These are phyloP conservation scores for Polygonum aviculare DNA, from an alignment of 148 eudicot species.

Conservation along the genomic window DNA sequence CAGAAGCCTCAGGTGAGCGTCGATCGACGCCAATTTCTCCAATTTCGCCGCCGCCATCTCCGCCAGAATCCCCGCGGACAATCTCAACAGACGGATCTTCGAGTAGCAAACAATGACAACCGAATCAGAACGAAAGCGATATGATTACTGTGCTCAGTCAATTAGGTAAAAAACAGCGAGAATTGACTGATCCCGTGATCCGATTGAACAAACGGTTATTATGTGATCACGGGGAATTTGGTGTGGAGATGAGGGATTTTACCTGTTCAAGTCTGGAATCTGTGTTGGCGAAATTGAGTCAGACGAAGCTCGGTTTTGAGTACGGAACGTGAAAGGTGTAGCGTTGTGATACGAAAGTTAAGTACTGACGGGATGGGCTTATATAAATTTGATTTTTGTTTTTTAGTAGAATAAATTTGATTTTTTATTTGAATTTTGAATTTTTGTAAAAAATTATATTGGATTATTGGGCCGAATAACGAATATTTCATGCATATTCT, in stretches of 20 bases:
- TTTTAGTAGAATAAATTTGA: no score
- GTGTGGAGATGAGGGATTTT: not conserved
- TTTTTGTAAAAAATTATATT: no score
- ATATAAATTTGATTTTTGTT: no score
- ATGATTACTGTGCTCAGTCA: not conserved
- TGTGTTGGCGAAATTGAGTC: not conserved
- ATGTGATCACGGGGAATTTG: not conserved
- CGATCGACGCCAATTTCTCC: constrained; percentile 74
- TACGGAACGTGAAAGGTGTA: no score
- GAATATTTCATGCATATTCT: no score
- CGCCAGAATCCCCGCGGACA: not conserved
- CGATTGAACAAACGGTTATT: not conserved
- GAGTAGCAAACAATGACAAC: not conserved
- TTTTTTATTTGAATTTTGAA: no score
- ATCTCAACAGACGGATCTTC: not conserved
- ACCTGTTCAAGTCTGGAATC: not conserved
- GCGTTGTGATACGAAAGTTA: no score
- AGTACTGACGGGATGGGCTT: no score
- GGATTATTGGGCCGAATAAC: no score
- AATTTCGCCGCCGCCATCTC: constrained; percentile 10
- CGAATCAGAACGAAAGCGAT: not conserved
- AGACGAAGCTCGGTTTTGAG: not conserved
- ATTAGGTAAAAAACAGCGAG: not conserved
- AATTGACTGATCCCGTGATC: not conserved
- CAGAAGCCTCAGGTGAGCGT: constrained; percentile 71